Evolutionary conservation across 2,329 filamentous ascomycete genomes (phyloP).

Genomic region (Colletotrichum simmondsii): DNA sequence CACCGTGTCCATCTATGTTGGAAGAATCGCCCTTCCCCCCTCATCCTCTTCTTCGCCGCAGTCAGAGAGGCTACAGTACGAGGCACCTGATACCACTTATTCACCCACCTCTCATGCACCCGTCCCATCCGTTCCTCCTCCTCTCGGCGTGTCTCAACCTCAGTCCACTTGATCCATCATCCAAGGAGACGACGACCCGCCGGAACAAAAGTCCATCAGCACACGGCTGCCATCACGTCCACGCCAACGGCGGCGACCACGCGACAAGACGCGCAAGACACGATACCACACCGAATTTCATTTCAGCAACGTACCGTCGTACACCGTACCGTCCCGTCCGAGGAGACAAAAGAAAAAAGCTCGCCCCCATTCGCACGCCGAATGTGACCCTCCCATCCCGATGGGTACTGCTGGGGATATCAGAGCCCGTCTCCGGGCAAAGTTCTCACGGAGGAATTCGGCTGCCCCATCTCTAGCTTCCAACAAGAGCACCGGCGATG

Average conservation of each 20-base stretch:
- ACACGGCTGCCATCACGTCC: background rate
- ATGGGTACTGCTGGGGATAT: slow-evolving; percentile 49
- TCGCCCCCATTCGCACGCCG: slow-evolving; percentile 3
- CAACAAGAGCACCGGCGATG: slow-evolving; percentile 38
- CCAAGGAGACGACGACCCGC: background rate
- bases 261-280: slow-evolving; percentile 4
- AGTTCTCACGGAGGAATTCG: slow-evolving; percentile 56
- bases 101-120: slow-evolving; percentile 11
- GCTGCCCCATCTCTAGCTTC: slow-evolving; percentile 49
- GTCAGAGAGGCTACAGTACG: background rate
- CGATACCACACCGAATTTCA: background rate
- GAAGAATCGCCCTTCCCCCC: background rate
- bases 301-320: background rate
- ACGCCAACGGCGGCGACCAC: background rate
- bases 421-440: slow-evolving; percentile 58
- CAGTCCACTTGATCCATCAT: slow-evolving; percentile 9
- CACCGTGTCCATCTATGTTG: slow-evolving; percentile 6
- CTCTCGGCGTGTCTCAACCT: slow-evolving; percentile 11
- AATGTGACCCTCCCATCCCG: slow-evolving; percentile 1
- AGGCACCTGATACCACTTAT: slow-evolving; percentile 4
- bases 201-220: background rate
- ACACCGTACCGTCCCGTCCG: background rate
- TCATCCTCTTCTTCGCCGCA: background rate
- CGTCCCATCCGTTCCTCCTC: background rate
- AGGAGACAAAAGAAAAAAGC: background rate